phyloP scores from a whole-genome alignment of 768 basidiomycete species.

The Russula ochroleuca region DNA sequence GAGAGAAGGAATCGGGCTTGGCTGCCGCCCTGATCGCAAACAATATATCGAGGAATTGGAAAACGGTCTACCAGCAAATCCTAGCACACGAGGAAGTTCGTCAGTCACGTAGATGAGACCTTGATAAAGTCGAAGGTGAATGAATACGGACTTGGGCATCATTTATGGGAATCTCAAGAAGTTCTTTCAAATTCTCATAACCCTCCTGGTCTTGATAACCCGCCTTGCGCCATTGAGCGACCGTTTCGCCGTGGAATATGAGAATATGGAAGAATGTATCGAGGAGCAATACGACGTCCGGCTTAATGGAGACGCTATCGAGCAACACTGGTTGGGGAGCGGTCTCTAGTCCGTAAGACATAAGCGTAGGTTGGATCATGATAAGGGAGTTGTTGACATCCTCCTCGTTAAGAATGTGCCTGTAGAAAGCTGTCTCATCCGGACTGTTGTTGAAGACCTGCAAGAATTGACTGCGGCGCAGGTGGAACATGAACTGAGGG shows the following conservation, averaged over 20 bases:
- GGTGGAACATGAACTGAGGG: conserved; percentile 99
- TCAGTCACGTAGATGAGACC: conserved; percentile 4
- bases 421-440: conserved; percentile 98
- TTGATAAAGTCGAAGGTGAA: neutral
- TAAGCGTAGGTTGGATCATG: conserved; percentile 99
- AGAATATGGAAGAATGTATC: conserved; percentile 99
- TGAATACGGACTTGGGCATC: conserved; percentile 72
- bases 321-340: conserved; percentile 91
- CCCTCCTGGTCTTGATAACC: conserved; percentile 99
- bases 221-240: conserved; percentile 97
- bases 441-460: conserved; percentile 99
- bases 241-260: conserved; percentile 97
- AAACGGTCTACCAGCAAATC: conserved; percentile 93
- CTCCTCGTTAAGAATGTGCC: conserved; percentile 92
- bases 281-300: conserved; percentile 91
- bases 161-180: conserved; percentile 77
- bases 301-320: conserved; percentile 96
- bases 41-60: conserved; percentile 97
- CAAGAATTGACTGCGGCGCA: conserved; percentile 94
- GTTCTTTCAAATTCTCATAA: conserved; percentile 96
- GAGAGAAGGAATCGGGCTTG: conserved; percentile 97
- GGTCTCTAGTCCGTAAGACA: conserved; percentile 95
- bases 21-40: conserved; percentile 94
- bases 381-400: conserved; percentile 99
- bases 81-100: conserved; percentile 38